These are phyloP conservation scores for Tolypocladium ophioglossoides DNA, from an alignment of 2,329 filamentous ascomycete species.

Conservation along the genomic window DNA sequence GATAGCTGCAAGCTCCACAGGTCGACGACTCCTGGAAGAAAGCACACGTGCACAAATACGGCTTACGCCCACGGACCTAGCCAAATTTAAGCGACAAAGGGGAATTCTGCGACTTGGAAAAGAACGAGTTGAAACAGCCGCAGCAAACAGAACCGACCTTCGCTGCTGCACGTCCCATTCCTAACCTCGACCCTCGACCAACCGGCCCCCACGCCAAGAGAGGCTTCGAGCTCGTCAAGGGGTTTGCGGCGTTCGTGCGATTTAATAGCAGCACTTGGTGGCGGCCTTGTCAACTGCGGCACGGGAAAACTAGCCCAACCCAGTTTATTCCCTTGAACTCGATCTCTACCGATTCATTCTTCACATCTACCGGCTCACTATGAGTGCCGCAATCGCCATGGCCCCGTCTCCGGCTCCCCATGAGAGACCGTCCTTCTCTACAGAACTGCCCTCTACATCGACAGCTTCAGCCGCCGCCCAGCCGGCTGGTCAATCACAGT, in stretches of 20 bases:
- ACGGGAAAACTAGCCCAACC: not conserved
- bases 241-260: not conserved
- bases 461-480: slow-evolving; percentile 17
- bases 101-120: not conserved
- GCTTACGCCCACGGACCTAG: not conserved
- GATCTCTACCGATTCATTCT: not conserved
- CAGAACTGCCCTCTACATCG: slow-evolving; percentile 33
- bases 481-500: slow-evolving; percentile 16
- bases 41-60: not conserved
- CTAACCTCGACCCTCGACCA: not conserved
- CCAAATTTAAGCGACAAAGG: not conserved
- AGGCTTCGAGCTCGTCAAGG: not conserved
- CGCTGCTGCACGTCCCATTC: not conserved
- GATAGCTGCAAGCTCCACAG: not conserved
- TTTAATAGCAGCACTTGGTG: not conserved
- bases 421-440: slow-evolving; percentile 48
- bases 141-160: not conserved
- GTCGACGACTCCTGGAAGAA: not conserved
- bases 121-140: not conserved
- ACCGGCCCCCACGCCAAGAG: not conserved
- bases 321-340: not conserved
- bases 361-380: slow-evolving; percentile 26
- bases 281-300: too few relatives aligned
- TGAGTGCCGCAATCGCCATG: slow-evolving; percentile 61
- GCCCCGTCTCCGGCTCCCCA: slow-evolving; percentile 57